A percentile compares a stretch with the other conserved stretches of the same genome.
phyloP scores from a whole-genome alignment of 306 rosid genomes.

The Castanea sativa region DNA sequence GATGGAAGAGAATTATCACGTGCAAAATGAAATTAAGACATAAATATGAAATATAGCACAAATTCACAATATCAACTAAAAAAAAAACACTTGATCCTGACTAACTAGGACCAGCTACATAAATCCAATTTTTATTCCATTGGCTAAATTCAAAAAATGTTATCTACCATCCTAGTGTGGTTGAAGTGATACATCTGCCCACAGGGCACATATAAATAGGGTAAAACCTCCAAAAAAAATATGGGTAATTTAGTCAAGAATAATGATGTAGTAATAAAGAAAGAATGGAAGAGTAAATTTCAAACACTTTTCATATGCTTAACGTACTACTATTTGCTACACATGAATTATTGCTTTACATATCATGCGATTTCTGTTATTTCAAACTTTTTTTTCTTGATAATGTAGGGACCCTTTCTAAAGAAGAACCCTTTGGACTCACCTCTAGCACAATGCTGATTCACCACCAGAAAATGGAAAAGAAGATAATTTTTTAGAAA shows the following conservation, averaged over 20 bases:
- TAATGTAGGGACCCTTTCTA: too few species aligned
- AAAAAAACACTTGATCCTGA: slow-evolving; percentile 9
- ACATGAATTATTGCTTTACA: background rate
- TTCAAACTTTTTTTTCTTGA: background rate
- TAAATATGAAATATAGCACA: background rate
- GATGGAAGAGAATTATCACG: background rate
- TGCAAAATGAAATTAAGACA: background rate
- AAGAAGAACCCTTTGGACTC: too few species aligned
- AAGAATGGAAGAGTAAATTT: too few species aligned
- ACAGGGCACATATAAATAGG: slow-evolving; percentile 73
- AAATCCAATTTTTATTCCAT: background rate
- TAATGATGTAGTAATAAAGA: too few species aligned
- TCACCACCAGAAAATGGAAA: background rate
- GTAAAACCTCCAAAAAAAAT: slow-evolving; percentile 59
- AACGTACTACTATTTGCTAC: too few species aligned
- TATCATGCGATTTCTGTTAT: background rate
- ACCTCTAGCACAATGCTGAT: background rate
- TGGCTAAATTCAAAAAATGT: slow-evolving; percentile 2
- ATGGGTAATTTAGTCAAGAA: too few species aligned
- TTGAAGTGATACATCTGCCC: slow-evolving; percentile 58
- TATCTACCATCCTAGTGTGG: slow-evolving; percentile 53
- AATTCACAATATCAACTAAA: slow-evolving; percentile 12
- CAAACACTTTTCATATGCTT: too few species aligned
- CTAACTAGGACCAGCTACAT: background rate
- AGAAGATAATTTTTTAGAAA: background rate